Conservation (phyloP, 495 filamentous ascomycete species). For the Penicillium canescens region DNA sequence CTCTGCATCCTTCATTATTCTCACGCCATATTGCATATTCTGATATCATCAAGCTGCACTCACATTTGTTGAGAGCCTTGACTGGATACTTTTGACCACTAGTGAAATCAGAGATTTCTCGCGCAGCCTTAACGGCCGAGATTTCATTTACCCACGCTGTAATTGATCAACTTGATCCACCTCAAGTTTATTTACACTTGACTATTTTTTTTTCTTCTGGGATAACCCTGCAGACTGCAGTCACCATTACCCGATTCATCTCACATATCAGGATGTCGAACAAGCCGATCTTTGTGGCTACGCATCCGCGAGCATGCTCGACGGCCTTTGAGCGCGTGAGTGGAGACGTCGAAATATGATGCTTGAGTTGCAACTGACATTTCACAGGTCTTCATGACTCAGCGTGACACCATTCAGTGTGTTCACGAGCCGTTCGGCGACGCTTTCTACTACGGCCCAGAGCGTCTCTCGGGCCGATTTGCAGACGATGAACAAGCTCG, state of each 20-base stretch:
- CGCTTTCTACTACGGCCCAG: constrained; percentile 92
- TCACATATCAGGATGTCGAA: constrained; percentile 56
- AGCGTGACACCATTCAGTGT: constrained; percentile 72
- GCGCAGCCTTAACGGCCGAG: neutral
- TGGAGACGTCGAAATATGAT: constrained; percentile 3
- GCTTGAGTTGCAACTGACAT: constrained; percentile 1
- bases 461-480: constrained; percentile 76
- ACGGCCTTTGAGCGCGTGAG: constrained; percentile 92
- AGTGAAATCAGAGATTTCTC: neutral
- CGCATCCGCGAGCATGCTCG: constrained; percentile 90
- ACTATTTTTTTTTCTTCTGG: constrained; percentile 4
- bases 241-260: neutral
- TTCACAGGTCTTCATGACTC: constrained; percentile 90
- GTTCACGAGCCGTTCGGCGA: constrained; percentile 96
- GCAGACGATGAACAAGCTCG: constrained; percentile 70
- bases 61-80: constrained; percentile 20
- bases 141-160: constrained; percentile 4
- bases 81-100: neutral
- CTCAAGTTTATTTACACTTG: constrained; percentile 25
- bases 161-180: constrained; percentile 12
- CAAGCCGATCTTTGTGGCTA: constrained; percentile 88
- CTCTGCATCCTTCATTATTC: constrained; percentile 11
- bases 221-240: constrained; percentile 3
- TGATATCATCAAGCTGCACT: constrained; percentile 19
- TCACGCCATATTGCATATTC: constrained; percentile 23